Conservation (phyloP, 306 rosid genomes). For the Chamaecrista fasciculata region DNA sequence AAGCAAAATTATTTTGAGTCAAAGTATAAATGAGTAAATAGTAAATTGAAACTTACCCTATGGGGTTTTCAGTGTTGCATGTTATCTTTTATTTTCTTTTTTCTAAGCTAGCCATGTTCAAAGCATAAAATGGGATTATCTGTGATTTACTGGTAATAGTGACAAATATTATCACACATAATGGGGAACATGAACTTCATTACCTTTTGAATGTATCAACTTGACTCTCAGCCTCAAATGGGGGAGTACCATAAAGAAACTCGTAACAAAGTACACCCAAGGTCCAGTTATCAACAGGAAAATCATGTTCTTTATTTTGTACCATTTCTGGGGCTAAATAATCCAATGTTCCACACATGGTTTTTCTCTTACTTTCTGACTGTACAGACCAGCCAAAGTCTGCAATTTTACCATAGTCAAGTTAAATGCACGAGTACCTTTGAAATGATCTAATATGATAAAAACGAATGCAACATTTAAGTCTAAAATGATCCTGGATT, state of each 20-base stretch:
- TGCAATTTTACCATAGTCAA: conserved; percentile 52
- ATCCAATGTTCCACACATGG: conserved; percentile 95
- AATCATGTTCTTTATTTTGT: conserved; percentile 80
- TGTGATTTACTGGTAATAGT: not conserved
- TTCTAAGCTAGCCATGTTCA: not conserved
- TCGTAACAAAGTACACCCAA: conserved; percentile 72
- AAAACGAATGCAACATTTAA: not conserved
- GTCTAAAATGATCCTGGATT: not conserved
- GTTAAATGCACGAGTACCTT: conserved; percentile 5
- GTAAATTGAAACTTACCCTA: not conserved
- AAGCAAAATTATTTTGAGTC: too few species aligned
- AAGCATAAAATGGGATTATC: not conserved
- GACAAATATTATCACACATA: not conserved
- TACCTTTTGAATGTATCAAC: conserved; percentile 76
- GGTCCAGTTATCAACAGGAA: conserved; percentile 91
- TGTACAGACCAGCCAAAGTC: conserved; percentile 98
- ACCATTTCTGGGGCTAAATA: conserved; percentile 95
- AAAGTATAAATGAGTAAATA: not conserved
- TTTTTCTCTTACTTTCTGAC: conserved; percentile 68
- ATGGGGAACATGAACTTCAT: not conserved
- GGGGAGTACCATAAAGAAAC: conserved; percentile 84
- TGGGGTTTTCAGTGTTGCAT: not conserved
- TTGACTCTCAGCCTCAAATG: conserved; percentile 90
- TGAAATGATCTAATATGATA: not conserved
- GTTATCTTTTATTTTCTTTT: not conserved